A percentile compares a stretch with the other conserved stretches of the same genome.
Evolutionary conservation across 1,284 basidiomycete species (phyloP).

Genomic region (Erythrobasidium hasegawianum): DNA sequence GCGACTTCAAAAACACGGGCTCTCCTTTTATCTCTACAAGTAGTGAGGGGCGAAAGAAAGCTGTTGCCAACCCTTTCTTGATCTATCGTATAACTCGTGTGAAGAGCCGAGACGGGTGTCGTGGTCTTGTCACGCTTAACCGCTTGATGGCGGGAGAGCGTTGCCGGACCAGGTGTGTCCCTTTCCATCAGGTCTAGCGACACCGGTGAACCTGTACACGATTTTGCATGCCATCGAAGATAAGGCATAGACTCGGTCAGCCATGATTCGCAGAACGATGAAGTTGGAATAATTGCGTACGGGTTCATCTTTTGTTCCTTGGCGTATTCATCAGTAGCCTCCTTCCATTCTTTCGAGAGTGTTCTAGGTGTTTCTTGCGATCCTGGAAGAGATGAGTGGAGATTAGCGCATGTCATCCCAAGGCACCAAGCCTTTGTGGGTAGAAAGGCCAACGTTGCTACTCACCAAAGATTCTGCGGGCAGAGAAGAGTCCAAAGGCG

Average conservation of each 20-base stretch:
- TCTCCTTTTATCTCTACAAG: too few relatives aligned
- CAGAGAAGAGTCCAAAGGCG: constrained; percentile 59
- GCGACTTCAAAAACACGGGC: too few relatives aligned
- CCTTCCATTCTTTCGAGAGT: constrained; percentile 88
- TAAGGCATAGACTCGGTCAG: not conserved
- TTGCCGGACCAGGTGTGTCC: constrained; percentile 50
- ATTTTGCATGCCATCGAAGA: too few relatives aligned
- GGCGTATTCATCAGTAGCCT: constrained; percentile 78
- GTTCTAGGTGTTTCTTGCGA: constrained; percentile 73
- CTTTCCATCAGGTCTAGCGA: constrained; percentile 56
- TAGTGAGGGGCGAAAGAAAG: too few relatives aligned
- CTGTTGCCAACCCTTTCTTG: too few relatives aligned
- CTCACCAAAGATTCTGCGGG: constrained; percentile 62
- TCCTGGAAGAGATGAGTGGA: constrained; percentile 46
- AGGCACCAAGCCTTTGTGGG: too few relatives aligned
- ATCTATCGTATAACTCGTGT: too few relatives aligned
- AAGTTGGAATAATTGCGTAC: constrained; percentile 53
- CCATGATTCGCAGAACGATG: not conserved
- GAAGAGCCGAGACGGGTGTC: not conserved
- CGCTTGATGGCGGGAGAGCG: too few relatives aligned
- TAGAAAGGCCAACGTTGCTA: constrained; percentile 37
- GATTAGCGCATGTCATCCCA: too few relatives aligned
- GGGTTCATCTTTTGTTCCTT: constrained; percentile 82
- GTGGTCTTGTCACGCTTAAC: not conserved
- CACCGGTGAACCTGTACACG: constrained; percentile 36